Evolutionary conservation across 345 rosid species (phyloP), one percentile per base, ranked within the genome.

Genomic region (Jatropha curcas): DNA sequence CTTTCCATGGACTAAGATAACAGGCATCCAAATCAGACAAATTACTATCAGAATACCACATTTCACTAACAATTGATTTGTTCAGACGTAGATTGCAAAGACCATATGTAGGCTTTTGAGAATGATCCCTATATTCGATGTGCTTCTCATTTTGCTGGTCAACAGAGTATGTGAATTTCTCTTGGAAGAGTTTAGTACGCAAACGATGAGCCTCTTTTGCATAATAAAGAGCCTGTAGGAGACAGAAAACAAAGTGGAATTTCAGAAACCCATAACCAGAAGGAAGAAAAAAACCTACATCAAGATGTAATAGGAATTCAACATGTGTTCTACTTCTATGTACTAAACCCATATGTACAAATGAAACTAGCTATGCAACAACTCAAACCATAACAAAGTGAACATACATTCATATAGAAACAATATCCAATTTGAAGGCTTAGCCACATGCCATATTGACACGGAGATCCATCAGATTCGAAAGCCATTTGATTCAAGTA

Each of bases 1-100:
- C 85, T 75, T 84, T 89, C 97, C 98, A 95, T 31, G 96, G 88
- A 79, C 98, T 95, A 76, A 92, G 86, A 83, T 92, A 85, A 65
- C 69, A 82, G 67, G 73, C 78, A 71, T 82, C 87, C 46, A 82
- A 35, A 59, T 90, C 85, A 82, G 80, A 77, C 31, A 77, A 72
- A 75, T 64, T 65, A 50, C 62, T 63, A 57, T 86, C 80, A 55
- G 84, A 82, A 12, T 85, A 83, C 96, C 91, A 88, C 61, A 84
- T 65, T 77, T 91, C 87, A 82, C 82, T 55, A 60, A 86, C 90
- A 71, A 76, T 71, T 46, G 85, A 82, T 70, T 74, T 81, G 31
- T 77, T 60, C 76, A 89, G 79, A 58, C 84, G 80, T 48, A 92
- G 82, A 52, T 76, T 79, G 75, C 59, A 79, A 51, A 86, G 74